Base-by-base conservation (phyloP, 495 filamentous ascomycete species). In the Glarea lozoyensis region DNA sequence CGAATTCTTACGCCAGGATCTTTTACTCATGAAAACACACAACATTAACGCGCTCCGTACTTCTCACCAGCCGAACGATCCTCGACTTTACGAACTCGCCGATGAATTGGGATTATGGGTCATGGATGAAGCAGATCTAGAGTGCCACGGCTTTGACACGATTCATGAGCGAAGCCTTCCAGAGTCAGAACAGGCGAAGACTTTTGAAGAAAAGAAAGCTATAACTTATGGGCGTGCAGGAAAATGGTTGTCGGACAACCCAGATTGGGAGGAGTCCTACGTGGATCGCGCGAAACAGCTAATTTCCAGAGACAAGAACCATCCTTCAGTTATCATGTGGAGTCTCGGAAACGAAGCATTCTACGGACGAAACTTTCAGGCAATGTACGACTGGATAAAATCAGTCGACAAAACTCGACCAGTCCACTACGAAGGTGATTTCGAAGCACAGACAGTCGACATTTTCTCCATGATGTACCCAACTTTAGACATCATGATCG, bases 31-130 rank as follows among this genome's bases (percentile, higher is more conserved):
- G 81, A 84, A 82, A 55, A 57, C 57, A 11, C 76, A 82, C 57
- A 82, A 82, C 39, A 68, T 84, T 56, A 84, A 84, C 46, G 75
- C 79, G 4, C 64, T 84, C 21, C 67, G 81, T n/a, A 79, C 75
- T 1, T 77, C 68, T 4, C 80, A 83, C 49, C 78, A 83, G 46
- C 71, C 73, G 15, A 76, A 80, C 37, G 71, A 83, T 44, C 58
- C 66, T 1, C 59, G 58, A 13, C 61, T 84, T n/a, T 80, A 82
- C 46, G 74, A 79, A 18, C 60, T 86, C 4, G 71, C 76, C 18
- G 79, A 87, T 46, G 76, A 84, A 50, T 60, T 85, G 25, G 82
- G 82, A 0, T 61, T 87, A 13, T 86, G 76, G 67, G 68, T 87
- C 11, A 67, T 86, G 42, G 81, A 84, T 38, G 82, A 87, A 58